Evolutionary conservation across 2,329 filamentous ascomycete species (phyloP), one percentile per base, ranked within the genome.

Genomic region (Keithomyces neogunnii): DNA sequence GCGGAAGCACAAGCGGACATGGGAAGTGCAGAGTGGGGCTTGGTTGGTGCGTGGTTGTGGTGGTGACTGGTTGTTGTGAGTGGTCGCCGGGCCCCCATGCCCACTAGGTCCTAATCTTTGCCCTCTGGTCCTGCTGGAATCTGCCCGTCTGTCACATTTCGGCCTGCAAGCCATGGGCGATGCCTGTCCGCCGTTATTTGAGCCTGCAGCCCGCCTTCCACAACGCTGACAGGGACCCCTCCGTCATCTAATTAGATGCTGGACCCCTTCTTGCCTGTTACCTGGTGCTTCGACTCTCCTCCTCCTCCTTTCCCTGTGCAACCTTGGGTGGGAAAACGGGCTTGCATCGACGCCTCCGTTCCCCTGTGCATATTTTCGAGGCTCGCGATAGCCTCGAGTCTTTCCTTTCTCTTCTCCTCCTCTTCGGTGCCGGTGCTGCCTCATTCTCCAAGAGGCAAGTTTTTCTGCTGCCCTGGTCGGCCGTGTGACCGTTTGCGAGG

Each of bases 221-320:
- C 33, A 35, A 35, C 33, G 6, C 19, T 13, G 19, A 28, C 40
- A 44, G 40, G 40, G 40, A 19, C 40, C 40, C 40, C 40, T 29
- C 40, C 40, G 11, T 44, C 28, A 44, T 30, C 40, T 28, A 19
- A 19, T 19, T 19, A 29, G 26, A 31, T 28, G 40, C 30, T 44
- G 40, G 40, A 44, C 40, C 40, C 40, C 40, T 44, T 44, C 40
- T 40, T 40, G 8, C 48, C 45, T 53, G 50, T 48, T 45, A 35
- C 39, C n/a, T 26, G 38, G n/a, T 53, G 45, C 31, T 33, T 49
- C 39, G 28, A 9, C 36, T 38, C 31, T 49, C 30, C 31, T 32
- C 49, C 45, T 32, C 39, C 39, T 42, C 26, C 39, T 32, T 49
- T 52, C 52, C 28, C 47, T 49, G 39, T 48, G 50, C 50, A 49